Evolutionary conservation across 2,329 filamentous ascomycete genomes (phyloP), one percentile per base, ranked within the genome.

Genomic region (Aspergillus melleus): DNA sequence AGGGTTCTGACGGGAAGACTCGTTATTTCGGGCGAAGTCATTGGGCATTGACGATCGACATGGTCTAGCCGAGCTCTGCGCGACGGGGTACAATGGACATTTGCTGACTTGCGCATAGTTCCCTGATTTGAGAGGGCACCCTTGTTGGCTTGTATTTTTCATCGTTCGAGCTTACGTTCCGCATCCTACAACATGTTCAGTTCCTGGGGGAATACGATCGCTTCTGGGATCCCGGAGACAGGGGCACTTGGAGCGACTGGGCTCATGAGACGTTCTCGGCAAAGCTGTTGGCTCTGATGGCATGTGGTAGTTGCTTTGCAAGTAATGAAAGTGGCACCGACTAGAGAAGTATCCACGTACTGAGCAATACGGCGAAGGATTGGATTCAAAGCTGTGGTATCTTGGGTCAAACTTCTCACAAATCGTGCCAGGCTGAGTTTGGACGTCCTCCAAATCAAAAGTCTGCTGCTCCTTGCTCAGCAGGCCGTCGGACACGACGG

Each of bases 381-480:
- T 52, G 50, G 50, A 52, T 52, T 19, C 24, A 52, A 52, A n/a
- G 50, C 50, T 9, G 50, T 52, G n/a, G 50, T n/a, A 19, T 16
- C 50, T 12, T 39, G 50, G 50, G n/a, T 39, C 16, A 29, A 14
- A 8, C 50, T 52, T 29, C 30, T 52, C 24, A 52, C 24, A 29
- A 36, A 29, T 36, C 50, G 32, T 52, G 29, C 50, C 32, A 24
- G 32, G 12, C 29, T 52, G 2, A 52, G 29, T 36, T 6, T 52
- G 24, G 50, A 52, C n/a, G 50, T 52, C 24, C 16, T 52, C n/a
- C 50, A 52, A 20, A 39, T 52, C 11, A 52, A 52, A 19, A 39
- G 50, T 11, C 20, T 52, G n/a, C 29, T 52, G 19, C 29, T 52
- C 24, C 29, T 52, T 16, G 50, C 50, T 8, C 50, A 36, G 50